These are phyloP conservation scores for Fusarium duplospermum DNA, from an alignment of 2,329 filamentous ascomycete genomes.

Conservation along the genomic window DNA sequence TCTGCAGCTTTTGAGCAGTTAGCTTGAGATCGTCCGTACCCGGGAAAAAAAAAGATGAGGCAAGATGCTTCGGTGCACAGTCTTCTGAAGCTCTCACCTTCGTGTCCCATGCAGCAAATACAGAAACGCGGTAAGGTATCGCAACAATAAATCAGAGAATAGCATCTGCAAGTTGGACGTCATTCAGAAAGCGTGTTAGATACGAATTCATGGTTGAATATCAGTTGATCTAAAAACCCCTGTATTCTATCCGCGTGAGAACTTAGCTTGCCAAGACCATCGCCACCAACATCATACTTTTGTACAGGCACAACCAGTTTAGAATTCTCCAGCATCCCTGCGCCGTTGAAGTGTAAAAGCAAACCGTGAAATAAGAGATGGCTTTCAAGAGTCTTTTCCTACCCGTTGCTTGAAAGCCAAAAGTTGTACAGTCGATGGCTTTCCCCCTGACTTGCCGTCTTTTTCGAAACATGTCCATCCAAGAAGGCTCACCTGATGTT, in stretches of 20 bases:
- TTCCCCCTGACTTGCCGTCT: background rate
- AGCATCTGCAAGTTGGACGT: background rate
- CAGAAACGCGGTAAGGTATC: no score
- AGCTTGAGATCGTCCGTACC: background rate
- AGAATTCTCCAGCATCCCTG: background rate
- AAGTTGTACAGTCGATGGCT: background rate
- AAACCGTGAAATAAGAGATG: background rate
- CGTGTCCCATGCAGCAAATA: background rate
- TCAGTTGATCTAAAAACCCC: background rate
- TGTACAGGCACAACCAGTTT: background rate
- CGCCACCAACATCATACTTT: background rate
- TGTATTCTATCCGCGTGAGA: background rate
- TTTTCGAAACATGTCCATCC: background rate
- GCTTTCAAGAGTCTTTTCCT: background rate
- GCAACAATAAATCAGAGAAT: slow-evolving; percentile 4
- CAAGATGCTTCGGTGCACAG: background rate
- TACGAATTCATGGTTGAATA: background rate
- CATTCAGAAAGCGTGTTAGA: background rate
- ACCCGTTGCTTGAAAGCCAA: background rate
- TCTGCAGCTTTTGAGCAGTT: background rate
- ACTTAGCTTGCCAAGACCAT: background rate
- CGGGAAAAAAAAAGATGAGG: background rate
- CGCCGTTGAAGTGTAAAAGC: background rate
- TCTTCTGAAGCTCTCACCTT: background rate
- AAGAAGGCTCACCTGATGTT: background rate